Conservation (phyloP, 768 basidiomycete species). For the Agaricus sinodeliciosus region DNA sequence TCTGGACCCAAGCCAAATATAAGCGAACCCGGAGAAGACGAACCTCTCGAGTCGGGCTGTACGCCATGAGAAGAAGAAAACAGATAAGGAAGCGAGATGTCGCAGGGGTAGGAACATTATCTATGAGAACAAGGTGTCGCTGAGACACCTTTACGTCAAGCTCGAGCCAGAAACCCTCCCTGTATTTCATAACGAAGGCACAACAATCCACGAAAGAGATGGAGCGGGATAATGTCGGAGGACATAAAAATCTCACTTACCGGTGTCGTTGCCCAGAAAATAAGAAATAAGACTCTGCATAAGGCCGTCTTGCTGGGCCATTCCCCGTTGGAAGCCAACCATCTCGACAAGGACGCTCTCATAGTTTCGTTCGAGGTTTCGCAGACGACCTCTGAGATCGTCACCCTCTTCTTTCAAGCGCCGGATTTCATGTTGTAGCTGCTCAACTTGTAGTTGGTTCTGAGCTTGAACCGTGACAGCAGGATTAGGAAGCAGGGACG, state of each 20-base stretch:
- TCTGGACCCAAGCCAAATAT: background rate
- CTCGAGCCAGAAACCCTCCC: background rate
- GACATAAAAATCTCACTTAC: conserved; percentile 22
- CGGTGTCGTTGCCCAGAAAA: conserved; percentile 63
- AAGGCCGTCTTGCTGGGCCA: conserved; percentile 77
- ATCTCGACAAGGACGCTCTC: conserved; percentile 31
- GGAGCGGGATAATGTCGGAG: conserved; percentile 1
- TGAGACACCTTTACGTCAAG: background rate
- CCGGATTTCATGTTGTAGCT: conserved; percentile 19
- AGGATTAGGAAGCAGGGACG: conserved; percentile 18
- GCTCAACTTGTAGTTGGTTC: conserved; percentile 8
- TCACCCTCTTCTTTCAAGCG: conserved; percentile 26
- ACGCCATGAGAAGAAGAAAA: too few species aligned
- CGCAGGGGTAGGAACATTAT: too few species aligned
- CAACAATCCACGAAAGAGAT: background rate
- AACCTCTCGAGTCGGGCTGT: too few species aligned
- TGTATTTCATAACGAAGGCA: background rate
- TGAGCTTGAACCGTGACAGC: conserved; percentile 5
- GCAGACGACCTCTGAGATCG: conserved; percentile 26
- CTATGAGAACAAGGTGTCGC: background rate
- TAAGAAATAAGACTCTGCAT: conserved; percentile 80
- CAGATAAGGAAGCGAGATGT: too few species aligned
- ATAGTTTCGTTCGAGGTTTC: conserved; percentile 32
- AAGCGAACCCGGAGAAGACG: background rate
- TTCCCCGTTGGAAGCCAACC: conserved; percentile 29